Percentiles rank a stretch among this genome's conserved stretches.
Conservation (phyloP, 148 eudicot species). For the Limonium bicolor region DNA sequence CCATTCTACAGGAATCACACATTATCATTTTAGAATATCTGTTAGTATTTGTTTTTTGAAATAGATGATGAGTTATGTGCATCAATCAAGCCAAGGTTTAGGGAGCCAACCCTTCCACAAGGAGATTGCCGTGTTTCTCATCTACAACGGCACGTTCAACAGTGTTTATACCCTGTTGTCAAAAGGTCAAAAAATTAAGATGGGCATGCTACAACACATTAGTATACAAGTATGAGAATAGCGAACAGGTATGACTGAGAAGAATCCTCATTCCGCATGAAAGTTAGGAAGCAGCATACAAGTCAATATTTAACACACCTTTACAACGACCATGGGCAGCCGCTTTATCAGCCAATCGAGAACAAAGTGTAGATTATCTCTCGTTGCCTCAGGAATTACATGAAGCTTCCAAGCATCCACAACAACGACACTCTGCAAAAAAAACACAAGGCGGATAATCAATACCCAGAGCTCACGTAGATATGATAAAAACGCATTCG, state of each 20-base stretch:
- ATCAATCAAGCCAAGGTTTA: too few species aligned
- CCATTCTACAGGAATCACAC: slow-evolving; percentile 41
- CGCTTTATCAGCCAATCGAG: slow-evolving; percentile 42
- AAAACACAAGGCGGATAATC: slow-evolving; percentile 7
- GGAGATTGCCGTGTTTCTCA: slow-evolving; percentile 27
- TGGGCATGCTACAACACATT: not conserved
- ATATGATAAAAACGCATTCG: not conserved
- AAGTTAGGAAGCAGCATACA: not conserved
- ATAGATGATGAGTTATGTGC: not conserved
- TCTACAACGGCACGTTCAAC: slow-evolving; percentile 66
- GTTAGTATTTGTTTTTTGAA: too few species aligned
- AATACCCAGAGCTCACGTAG: slow-evolving; percentile 1
- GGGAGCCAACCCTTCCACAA: slow-evolving; percentile 79
- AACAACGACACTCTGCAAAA: slow-evolving; percentile 49
- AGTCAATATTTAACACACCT: slow-evolving; percentile 27
- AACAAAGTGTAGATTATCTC: slow-evolving; percentile 42
- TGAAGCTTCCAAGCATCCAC: slow-evolving; percentile 37
- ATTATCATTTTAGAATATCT: too few species aligned
- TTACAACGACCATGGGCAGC: slow-evolving; percentile 56
- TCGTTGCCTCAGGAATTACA: slow-evolving; percentile 31
- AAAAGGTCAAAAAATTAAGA: not conserved
- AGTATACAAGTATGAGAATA: too few species aligned
- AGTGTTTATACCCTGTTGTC: slow-evolving; percentile 60
- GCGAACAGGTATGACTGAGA: too few species aligned
- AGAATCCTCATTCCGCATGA: too few species aligned